phyloP scores from a whole-genome alignment of 345 rosid species.

The Hibiscus tridactylites region DNA sequence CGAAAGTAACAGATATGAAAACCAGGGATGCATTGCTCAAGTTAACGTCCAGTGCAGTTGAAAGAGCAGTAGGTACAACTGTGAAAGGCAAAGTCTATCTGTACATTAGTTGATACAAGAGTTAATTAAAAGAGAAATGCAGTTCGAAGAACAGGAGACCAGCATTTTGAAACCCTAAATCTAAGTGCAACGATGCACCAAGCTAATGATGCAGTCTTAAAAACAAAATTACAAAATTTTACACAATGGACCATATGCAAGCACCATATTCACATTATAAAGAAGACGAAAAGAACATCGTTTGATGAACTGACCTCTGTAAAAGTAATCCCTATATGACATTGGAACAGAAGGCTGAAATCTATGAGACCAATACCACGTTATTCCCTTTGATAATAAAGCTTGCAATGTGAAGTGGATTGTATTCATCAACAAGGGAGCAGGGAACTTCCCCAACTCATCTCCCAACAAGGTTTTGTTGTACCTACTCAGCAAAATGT shows the following conservation, averaged over 20 bases:
- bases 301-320: conserved; percentile 46
- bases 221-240: background rate
- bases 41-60: conserved; percentile 93
- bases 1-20: conserved; percentile 95
- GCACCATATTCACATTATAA: background rate
- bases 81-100: conserved; percentile 81
- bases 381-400: conserved; percentile 59
- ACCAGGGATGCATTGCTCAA: conserved; percentile 96
- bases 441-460: conserved; percentile 91
- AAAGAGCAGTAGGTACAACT: conserved; percentile 99
- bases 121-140: conserved; percentile 24
- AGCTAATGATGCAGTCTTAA: background rate
- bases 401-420: conserved; percentile 94
- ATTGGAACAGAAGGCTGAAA: conserved; percentile 53
- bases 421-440: conserved; percentile 94
- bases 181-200: background rate
- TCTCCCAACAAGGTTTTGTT: conserved; percentile 95
- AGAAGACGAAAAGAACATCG: background rate
- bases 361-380: conserved; percentile 81
- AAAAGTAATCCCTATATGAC: conserved; percentile 81
- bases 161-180: background rate
- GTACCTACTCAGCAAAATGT: conserved; percentile 40
- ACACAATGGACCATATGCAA: background rate
- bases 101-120: conserved; percentile 65
- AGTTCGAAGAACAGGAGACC: background rate